These are phyloP conservation scores for Mycena albidolilacea DNA, from an alignment of 768 basidiomycete genomes.

Conservation along the genomic window DNA sequence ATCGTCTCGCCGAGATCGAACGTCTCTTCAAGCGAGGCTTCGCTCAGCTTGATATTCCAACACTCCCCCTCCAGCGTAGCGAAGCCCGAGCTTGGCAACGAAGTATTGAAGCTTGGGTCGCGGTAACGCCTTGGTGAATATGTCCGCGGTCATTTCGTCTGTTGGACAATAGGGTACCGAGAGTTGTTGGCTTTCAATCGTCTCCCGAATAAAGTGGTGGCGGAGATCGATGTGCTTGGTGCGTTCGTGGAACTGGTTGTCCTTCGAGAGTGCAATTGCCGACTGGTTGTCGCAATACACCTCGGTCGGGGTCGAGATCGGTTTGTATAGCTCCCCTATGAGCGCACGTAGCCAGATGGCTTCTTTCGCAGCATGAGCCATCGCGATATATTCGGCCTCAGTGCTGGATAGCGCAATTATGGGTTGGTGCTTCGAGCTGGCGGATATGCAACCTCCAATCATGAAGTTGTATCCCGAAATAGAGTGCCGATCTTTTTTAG, in stretches of 20 bases:
- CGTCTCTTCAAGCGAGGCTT: too few species aligned
- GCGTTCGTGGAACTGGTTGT: neutral
- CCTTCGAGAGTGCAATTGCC: neutral
- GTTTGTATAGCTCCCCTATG: neutral
- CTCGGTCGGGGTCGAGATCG: neutral
- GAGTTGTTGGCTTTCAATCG: neutral
- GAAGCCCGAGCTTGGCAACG: neutral
- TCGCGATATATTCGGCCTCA: neutral
- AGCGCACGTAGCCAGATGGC: neutral
- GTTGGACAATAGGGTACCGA: neutral
- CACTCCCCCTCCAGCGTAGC: neutral
- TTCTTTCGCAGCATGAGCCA: neutral
- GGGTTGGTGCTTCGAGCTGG: neutral
- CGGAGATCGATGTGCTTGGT: neutral
- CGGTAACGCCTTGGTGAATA: neutral
- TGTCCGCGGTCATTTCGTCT: conserved; percentile 4
- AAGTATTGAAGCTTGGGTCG: conserved; percentile 1
- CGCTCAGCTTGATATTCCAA: too few species aligned
- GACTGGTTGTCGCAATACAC: conserved; percentile 2
- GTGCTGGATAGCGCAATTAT: conserved; percentile 3
- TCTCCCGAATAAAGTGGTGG: neutral
- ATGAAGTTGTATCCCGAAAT: neutral
- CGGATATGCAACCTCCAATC: neutral
- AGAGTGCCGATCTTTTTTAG: neutral
- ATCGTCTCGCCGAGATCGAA: too few species aligned